phyloP scores from a whole-genome alignment of 2,329 filamentous ascomycete genomes.

The Alternaria sp. region DNA sequence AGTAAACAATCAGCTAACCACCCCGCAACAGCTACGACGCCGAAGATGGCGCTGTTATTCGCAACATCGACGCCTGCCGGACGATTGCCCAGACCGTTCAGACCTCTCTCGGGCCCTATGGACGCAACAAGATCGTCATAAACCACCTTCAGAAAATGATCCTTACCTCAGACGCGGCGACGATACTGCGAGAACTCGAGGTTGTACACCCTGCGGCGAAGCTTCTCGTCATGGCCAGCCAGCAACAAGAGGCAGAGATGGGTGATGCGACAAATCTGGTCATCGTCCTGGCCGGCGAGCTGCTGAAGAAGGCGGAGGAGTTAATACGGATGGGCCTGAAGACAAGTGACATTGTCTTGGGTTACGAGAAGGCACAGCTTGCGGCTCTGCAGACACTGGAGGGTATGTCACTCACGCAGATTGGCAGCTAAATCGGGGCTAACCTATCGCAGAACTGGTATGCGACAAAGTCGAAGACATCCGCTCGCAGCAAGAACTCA shows the following conservation, averaged over 20 bases:
- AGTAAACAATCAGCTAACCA: constrained; percentile 41
- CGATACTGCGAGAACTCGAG: constrained; percentile 95
- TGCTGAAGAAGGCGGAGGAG: constrained; percentile 96
- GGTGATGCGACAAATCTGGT: constrained; percentile 98
- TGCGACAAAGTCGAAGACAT: constrained; percentile 91
- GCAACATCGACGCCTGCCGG: constrained; percentile 98
- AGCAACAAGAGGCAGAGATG: constrained; percentile 99
- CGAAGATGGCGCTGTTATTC: constrained; percentile 97
- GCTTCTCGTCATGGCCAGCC: constrained; percentile 96
- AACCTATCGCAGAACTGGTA: constrained; percentile 67
- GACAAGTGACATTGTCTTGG: constrained; percentile 94
- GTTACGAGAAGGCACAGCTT: constrained; percentile 93
- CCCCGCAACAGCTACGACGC: constrained; percentile 80
- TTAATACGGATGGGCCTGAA: constrained; percentile 95
- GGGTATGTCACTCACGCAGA: constrained; percentile 51
- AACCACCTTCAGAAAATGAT: constrained; percentile 99
- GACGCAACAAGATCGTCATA: constrained; percentile 99
- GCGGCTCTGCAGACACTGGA: constrained; percentile 86
- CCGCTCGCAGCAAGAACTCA: constrained; percentile 79
- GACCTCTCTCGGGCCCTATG: constrained; percentile 95
- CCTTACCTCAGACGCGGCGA: constrained; percentile 95
- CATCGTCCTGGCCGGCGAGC: constrained; percentile 91
- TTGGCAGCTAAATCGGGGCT: constrained; percentile 6
- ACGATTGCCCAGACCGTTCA: constrained; percentile 95
- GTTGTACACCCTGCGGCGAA: constrained; percentile 98